phyloP scores from a whole-genome alignment of 2,329 filamentous ascomycete genomes.

The Albophoma yamanashiensis region DNA sequence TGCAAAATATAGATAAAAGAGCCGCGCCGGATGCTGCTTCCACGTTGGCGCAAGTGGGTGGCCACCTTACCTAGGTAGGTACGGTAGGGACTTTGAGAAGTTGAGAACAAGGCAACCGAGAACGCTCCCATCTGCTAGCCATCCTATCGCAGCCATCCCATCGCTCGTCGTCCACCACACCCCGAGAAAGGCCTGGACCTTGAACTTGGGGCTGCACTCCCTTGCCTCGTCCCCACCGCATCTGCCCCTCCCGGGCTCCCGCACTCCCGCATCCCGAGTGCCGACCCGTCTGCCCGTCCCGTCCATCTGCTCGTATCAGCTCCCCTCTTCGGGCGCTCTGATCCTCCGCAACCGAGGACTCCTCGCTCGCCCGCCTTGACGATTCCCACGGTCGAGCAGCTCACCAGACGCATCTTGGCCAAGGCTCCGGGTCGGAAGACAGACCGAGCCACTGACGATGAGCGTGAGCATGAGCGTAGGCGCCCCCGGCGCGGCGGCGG shows the following conservation, averaged over 20 bases:
- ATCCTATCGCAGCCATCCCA: too few relatives aligned
- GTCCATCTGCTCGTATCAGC: not conserved
- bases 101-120: too few relatives aligned
- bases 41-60: not conserved
- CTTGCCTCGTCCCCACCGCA: not conserved
- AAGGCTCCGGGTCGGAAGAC: not conserved
- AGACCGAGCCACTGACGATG: not conserved
- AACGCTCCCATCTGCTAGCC: not conserved
- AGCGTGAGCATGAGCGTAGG: not conserved
- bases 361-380: not conserved
- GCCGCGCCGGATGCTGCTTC: not conserved
- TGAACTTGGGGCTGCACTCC: too few relatives aligned
- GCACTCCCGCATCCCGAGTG: not conserved
- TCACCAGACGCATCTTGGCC: not conserved
- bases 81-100: too few relatives aligned
- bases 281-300: not conserved
- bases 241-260: not conserved
- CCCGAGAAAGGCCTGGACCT: too few relatives aligned
- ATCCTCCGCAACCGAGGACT: not conserved
- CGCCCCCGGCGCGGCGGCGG: not conserved
- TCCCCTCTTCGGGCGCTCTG: not conserved
- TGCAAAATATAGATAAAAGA: not conserved
- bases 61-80: too few relatives aligned
- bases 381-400: not conserved
- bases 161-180: not conserved